Conservation (phyloP, 139 green algal species). For the Volvox africanus region DNA sequence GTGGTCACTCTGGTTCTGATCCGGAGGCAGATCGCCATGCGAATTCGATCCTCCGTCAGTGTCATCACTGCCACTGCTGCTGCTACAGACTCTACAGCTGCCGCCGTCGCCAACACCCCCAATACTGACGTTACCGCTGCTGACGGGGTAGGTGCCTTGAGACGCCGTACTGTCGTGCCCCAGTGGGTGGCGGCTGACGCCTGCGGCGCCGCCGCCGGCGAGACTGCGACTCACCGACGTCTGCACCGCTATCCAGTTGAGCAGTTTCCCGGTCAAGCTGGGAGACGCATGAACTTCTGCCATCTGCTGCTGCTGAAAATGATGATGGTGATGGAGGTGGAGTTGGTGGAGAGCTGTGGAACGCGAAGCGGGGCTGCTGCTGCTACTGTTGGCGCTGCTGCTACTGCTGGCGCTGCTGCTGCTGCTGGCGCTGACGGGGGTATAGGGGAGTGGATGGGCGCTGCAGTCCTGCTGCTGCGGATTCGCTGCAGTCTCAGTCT, state of each 20-base stretch:
- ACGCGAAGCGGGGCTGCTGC: background rate
- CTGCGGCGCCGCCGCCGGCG: background rate
- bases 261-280: background rate
- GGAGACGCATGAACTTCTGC: background rate
- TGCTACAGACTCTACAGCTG: background rate
- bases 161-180: background rate
- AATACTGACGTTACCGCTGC: background rate
- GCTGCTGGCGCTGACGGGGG: background rate
- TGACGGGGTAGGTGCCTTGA: background rate
- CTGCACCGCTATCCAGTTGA: background rate
- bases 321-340: constrained; percentile 39
- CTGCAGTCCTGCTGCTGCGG: background rate
- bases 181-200: too few relatives aligned
- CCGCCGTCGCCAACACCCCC: background rate
- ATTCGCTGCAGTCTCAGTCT: too few relatives aligned
- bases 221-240: background rate
- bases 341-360: background rate
- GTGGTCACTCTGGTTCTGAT: background rate
- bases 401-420: background rate
- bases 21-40: background rate
- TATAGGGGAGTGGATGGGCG: too few relatives aligned
- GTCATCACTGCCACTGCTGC: background rate
- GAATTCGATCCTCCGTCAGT: background rate
- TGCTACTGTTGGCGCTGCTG: background rate
- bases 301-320: background rate